phyloP scores from a whole-genome alignment of 129 eudicot species.

The Tagetes erecta region DNA sequence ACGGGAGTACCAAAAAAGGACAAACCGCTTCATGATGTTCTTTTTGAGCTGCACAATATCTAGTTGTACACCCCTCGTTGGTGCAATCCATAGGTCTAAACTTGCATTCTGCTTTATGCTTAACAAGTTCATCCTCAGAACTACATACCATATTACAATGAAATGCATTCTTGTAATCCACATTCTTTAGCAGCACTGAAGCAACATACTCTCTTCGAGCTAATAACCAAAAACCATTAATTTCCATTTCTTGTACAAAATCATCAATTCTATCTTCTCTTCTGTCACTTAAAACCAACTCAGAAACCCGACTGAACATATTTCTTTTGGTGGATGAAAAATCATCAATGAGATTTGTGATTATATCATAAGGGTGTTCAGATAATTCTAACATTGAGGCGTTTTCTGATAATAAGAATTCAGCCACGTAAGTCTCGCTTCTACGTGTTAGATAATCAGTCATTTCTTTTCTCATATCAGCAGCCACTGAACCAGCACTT shows the following conservation, averaged over 20 bases:
- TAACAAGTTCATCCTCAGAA: slow-evolving; percentile 50
- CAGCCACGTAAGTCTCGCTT: slow-evolving; percentile 81
- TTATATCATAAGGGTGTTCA: slow-evolving; percentile 70
- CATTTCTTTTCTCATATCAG: slow-evolving; percentile 74
- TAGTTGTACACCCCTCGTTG: slow-evolving; percentile 70
- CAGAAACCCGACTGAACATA: slow-evolving; percentile 67
- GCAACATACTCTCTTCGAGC: slow-evolving; percentile 67
- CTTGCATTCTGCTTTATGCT: slow-evolving; percentile 56
- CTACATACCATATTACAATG: slow-evolving; percentile 64
- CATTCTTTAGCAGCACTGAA: slow-evolving; percentile 59
- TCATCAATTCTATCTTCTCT: slow-evolving; percentile 87
- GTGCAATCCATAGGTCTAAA: slow-evolving; percentile 60
- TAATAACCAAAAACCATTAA: slow-evolving; percentile 77
- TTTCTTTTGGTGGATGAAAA: slow-evolving; percentile 59
- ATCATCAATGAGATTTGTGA: slow-evolving; percentile 67
- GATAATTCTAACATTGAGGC: slow-evolving; percentile 42
- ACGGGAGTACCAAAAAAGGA: slow-evolving; percentile 76
- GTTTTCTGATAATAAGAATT: slow-evolving; percentile 62
- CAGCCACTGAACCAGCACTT: slow-evolving; percentile 74
- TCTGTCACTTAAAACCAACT: slow-evolving; percentile 71
- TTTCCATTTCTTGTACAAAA: slow-evolving; percentile 84
- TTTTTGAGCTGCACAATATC: slow-evolving; percentile 65
- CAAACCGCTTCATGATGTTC: slow-evolving; percentile 76
- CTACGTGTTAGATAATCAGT: slow-evolving; percentile 58
- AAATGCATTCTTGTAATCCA: slow-evolving; percentile 66